Evolutionary conservation across 2,329 filamentous ascomycete genomes (phyloP), one percentile per base, ranked within the genome.

Genomic region (Grosmannia penicillata): DNA sequence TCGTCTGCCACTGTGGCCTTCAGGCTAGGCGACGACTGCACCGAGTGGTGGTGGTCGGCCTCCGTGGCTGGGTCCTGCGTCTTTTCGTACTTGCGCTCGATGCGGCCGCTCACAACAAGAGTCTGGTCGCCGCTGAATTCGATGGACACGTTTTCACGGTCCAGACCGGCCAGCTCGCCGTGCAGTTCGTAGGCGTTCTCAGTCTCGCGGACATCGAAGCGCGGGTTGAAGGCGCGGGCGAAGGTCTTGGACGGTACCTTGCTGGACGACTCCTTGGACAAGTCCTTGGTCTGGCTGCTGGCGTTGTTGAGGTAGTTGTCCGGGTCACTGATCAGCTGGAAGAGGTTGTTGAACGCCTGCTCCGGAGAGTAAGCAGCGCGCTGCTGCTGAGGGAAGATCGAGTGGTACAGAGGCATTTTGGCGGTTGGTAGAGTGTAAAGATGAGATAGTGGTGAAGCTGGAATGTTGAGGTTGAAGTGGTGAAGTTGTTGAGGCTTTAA

Each of bases 91-190:
- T 62, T 62, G 47, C 76, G 72, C 59, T 86, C 81, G 40, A 75
- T 68, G 46, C 67, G 73, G 51, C 83, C 83, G 41, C 72, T 73
- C 54, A 91, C 66, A 45, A 74, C 68, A 31, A 89, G 62, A 14
- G 80, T 86, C 60, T 82, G 77, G 30, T 70, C 65, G 53, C 89
- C 82, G 42, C 74, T 77, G 66, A 87, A 89, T 53, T 89, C 82
- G 53, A 89, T 81, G 53, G 70, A 64, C 51, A 91, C 64, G 51
- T 86, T 66, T 49, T 82, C 75, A 60, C 83, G 81, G 45, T 72
- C 70, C 49, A 87, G 65, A 39, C 83, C 83, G 0, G 82, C 78
- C 6, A 89, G 72, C 58, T 89, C 82, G 50, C 82, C 83, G 50
- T 87, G 75, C 17, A 89, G 76, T 58, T 89, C 78, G 53, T 85